These are phyloP conservation scores for Leucosporidium yakuticum DNA, from an alignment of 768 basidiomycete species.

Conservation along the genomic window DNA sequence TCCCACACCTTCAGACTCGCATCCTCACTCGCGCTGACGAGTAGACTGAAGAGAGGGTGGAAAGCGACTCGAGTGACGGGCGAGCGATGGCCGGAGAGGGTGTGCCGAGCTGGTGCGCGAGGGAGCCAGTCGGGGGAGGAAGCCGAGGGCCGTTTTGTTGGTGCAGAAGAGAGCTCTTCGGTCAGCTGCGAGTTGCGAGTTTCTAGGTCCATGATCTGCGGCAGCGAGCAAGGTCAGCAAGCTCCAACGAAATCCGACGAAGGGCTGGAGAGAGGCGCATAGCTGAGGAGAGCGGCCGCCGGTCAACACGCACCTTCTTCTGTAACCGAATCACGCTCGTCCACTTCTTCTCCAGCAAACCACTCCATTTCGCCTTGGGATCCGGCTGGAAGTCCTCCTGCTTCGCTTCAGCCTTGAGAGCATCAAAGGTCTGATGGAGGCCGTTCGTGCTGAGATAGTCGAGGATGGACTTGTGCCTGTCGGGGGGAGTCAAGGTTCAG, in stretches of 20 bases:
- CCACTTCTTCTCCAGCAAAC: conserved; percentile 95
- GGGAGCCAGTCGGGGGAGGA: conserved; percentile 72
- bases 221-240: neutral
- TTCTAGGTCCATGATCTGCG: conserved; percentile 91
- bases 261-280: too few species aligned
- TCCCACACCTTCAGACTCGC: conserved; percentile 91
- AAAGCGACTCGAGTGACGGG: conserved; percentile 74
- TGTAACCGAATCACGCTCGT: conserved; percentile 90
- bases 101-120: conserved; percentile 70
- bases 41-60: conserved; percentile 73
- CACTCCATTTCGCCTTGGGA: conserved; percentile 76
- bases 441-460: conserved; percentile 44
- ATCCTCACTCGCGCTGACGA: conserved; percentile 83
- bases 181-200: conserved; percentile 67
- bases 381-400: conserved; percentile 65
- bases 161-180: conserved; percentile 61
- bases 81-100: conserved; percentile 67
- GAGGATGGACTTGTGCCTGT: conserved; percentile 44
- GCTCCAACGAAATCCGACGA: neutral
- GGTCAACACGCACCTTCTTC: conserved; percentile 63
- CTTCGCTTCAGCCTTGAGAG: conserved; percentile 36
- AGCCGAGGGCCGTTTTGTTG: conserved; percentile 48
- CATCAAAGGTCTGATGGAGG: conserved; percentile 33
- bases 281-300: neutral
- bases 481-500: too few species aligned